Conservation (phyloP, 164 flowering plant species). For the Stephania cephalantha region DNA sequence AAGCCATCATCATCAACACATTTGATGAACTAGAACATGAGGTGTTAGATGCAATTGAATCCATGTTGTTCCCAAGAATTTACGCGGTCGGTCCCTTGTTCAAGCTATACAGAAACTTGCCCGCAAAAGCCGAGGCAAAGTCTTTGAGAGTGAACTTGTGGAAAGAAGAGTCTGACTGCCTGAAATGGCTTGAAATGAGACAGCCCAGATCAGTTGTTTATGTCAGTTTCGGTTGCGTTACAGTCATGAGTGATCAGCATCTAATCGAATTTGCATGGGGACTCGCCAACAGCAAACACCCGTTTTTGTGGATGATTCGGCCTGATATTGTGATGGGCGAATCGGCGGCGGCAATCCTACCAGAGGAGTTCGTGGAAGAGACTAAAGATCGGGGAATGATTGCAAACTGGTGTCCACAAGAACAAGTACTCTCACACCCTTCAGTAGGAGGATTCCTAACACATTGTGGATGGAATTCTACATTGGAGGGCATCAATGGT, state of each 20-base stretch:
- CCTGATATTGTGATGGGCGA: conserved; percentile 31
- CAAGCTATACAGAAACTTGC: conserved; percentile 1
- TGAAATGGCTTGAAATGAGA: conserved; percentile 27
- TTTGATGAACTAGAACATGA: conserved; percentile 32
- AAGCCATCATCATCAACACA: conserved; percentile 18
- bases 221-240: conserved; percentile 32
- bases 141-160: conserved; percentile 24
- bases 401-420: conserved; percentile 35
- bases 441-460: conserved; percentile 31
- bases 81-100: conserved; percentile 30
- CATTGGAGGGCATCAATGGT: conserved; percentile 23
- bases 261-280: conserved; percentile 40
- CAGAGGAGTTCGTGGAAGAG: conserved; percentile 20
- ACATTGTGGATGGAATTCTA: conserved; percentile 48
- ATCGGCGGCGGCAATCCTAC: conserved; percentile 18
- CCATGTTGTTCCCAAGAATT: conserved; percentile 16
- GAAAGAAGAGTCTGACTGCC: conserved; percentile 29
- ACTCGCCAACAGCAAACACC: conserved; percentile 24
- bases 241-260: conserved; percentile 24
- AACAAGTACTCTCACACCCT: conserved; percentile 29
- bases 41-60: conserved; percentile 22
- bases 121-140: not conserved
- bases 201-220: conserved; percentile 25
- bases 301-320: conserved; percentile 38
- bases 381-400: conserved; percentile 23